Base-by-base conservation (phyloP, 1,139 yeast genomes). In the Scheffersomyces stambukii region DNA sequence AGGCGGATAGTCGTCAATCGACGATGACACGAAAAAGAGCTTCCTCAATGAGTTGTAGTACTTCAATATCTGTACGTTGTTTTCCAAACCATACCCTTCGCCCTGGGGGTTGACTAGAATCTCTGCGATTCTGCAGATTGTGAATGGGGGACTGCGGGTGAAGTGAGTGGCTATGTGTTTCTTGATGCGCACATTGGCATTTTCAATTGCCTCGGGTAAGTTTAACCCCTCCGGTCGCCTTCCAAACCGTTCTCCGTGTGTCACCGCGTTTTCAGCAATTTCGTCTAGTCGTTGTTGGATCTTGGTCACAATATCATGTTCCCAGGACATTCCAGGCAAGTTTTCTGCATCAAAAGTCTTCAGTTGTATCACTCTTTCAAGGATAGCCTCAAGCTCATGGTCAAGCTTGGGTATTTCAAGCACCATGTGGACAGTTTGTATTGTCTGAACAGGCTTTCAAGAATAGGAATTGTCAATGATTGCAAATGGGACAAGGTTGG, bases 51-150 rank as follows among this genome's bases (percentile, higher is more conserved):
- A 52, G 35, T 61, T 54, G 39, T 57, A 45, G 33, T 45, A 60
- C 36, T 60, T 62, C 13, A 46, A 33, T 2, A 56, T 31, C 7
- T 55, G 56, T 1, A 52, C 54, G 18, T 46, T 52, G 13, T 48
- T 43, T 2, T 39, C 42, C 3, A 65, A 38, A 23, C 56, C 56
- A 40, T 62, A 64, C 13, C 60, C 58, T 31, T 55, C 49, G 3
- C 29, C 30, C 11, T 37, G 38, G 0, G 81, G 80, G 9, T 57
- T 48, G 1, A 50, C 29, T 2, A 77, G 37, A 12, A 80, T 48
- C 46, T 80, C 86, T 0, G 77, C 69, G 6, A 79, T 41, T 30
- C 86, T 50, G 27, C 65, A 60, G 2, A 76, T 45, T 0, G 84
- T 78, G 48, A 76, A 79, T 0, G 85, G 86, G 1, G 84, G 80